Conservation (phyloP, 495 filamentous ascomycete genomes). For the Talaromyces thailandensis region DNA sequence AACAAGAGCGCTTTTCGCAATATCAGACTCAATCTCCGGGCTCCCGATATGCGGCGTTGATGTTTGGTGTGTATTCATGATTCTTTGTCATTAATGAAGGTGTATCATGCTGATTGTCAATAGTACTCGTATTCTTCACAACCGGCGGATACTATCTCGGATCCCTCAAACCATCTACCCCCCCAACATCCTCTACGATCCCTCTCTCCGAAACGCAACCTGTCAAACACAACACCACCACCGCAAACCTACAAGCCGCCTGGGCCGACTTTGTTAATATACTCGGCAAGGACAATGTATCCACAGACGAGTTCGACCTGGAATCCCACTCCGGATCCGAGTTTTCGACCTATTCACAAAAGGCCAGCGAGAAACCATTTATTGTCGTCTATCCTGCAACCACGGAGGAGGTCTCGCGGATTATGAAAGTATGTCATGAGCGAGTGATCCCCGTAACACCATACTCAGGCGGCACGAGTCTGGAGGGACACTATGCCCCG, state of each 20-base stretch:
- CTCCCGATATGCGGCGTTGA: conserved; percentile 49
- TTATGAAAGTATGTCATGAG: conserved; percentile 56
- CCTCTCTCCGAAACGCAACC: conserved; percentile 50
- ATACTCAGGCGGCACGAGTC: conserved; percentile 54
- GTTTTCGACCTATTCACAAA: conserved; percentile 72
- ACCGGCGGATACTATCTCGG: conserved; percentile 65
- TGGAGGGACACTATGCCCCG: conserved; percentile 55
- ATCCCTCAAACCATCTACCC: conserved; percentile 45
- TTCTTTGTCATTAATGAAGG: not conserved
- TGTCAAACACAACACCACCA: conserved; percentile 61
- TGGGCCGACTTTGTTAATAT: conserved; percentile 88
- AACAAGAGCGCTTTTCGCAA: conserved; percentile 56
- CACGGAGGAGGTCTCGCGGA: conserved; percentile 47
- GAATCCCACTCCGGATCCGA: conserved; percentile 70
- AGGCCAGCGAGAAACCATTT: conserved; percentile 35
- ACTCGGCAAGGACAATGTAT: conserved; percentile 77
- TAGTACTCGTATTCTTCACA: conserved; percentile 51
- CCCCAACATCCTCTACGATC: conserved; percentile 62
- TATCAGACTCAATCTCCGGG: conserved; percentile 43
- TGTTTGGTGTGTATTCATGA: conserved; percentile 51
- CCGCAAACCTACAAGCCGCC: conserved; percentile 76
- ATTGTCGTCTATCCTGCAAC: conserved; percentile 41
- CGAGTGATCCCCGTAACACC: conserved; percentile 54
- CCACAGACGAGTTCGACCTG: conserved; percentile 59
- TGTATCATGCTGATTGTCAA: not conserved